These are phyloP conservation scores for Bacidia gigantensis DNA, from an alignment of 495 filamentous ascomycete species.

Conservation along the genomic window DNA sequence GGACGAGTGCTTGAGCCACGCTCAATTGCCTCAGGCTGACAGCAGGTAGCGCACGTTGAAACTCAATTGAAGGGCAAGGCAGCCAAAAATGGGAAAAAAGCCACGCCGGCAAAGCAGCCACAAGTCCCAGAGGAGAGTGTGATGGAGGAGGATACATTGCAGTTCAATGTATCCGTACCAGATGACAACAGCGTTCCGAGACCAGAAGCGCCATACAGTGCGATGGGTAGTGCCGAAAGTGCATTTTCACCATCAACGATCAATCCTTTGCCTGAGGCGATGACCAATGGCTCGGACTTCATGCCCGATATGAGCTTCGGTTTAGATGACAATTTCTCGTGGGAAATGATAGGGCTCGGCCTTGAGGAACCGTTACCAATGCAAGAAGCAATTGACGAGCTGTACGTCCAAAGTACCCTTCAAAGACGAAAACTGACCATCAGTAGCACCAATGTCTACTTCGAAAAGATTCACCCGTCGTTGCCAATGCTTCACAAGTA, in stretches of 20 bases:
- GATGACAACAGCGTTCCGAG: slow-evolving; percentile 12
- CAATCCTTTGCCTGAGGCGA: slow-evolving; percentile 15
- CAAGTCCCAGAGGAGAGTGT: neutral
- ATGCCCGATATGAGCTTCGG: slow-evolving; percentile 9
- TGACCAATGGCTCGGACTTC: slow-evolving; percentile 9
- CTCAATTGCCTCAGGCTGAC: neutral
- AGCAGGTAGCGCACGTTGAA: slow-evolving; percentile 76
- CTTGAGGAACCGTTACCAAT: slow-evolving; percentile 82
- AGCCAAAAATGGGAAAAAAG: slow-evolving; percentile 9
- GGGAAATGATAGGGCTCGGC: slow-evolving; percentile 92
- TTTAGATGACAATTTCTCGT: slow-evolving; percentile 40
- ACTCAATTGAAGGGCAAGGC: slow-evolving; percentile 62
- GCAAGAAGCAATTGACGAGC: slow-evolving; percentile 77
- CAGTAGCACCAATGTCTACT: slow-evolving; percentile 66
- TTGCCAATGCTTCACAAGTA: slow-evolving; percentile 80
- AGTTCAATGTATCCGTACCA: neutral
- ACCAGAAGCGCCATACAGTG: slow-evolving; percentile 13
- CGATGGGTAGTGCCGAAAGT: slow-evolving; percentile 18
- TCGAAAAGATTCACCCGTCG: slow-evolving; percentile 77
- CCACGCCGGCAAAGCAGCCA: slow-evolving; percentile 22
- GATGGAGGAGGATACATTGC: neutral
- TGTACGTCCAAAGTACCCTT: slow-evolving; percentile 41
- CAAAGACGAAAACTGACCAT: slow-evolving; percentile 10
- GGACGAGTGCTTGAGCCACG: slow-evolving; percentile 5
- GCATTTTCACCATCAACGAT: slow-evolving; percentile 16